Base-by-base conservation (phyloP, 768 basidiomycete species). In the Pleurotus tuber-regium region DNA sequence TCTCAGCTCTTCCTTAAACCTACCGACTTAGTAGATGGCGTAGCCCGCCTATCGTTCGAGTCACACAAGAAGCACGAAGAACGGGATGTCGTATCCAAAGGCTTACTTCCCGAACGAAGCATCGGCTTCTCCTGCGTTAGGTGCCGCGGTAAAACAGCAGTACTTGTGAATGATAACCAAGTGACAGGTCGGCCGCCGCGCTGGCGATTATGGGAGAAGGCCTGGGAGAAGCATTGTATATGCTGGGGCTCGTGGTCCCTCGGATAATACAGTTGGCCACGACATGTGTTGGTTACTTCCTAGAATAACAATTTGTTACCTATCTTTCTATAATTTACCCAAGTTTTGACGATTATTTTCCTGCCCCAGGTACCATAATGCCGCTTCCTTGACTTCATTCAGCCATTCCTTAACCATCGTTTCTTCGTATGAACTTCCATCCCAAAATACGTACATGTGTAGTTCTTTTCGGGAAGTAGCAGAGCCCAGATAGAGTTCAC, bases 1-100 rank as follows among this genome's bases (percentile, higher is more conserved):
- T 69, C 87, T 1, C 75, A 73, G 7, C 69, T 91, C 29, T 91
- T 90, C 61, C 77, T 92, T 62, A 89, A 86, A 61, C 76, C 87
- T 1, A 69, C 64, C 8, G 86, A 91, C 55, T 76, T 91, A n/a
- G 70, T 87, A 4, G 85, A 88, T 57, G 84, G 83, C 5, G 64
- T 83, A 18, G 63, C 74, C 9, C 76, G 67, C 29, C 59, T 82
- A 30, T 64, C 72, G 5, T 52, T 72, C 16, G 62, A 46, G 16
- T 18, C 57, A 16, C 56, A 64, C 21, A 62, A 59, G 47, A 70
- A 69, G 53, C 66, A 64, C 16, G 74, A 73, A 42, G 71, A 69
- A 18, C 75, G 71, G 50, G 89, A 92, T 57, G 73, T 90, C 4
- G 68, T 92, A n/a, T 78, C 80, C 10, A 90, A 88, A 63, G 76